Base-by-base conservation (phyloP, 169 alveolate genomes). In the Plasmodium sp. region DNA sequence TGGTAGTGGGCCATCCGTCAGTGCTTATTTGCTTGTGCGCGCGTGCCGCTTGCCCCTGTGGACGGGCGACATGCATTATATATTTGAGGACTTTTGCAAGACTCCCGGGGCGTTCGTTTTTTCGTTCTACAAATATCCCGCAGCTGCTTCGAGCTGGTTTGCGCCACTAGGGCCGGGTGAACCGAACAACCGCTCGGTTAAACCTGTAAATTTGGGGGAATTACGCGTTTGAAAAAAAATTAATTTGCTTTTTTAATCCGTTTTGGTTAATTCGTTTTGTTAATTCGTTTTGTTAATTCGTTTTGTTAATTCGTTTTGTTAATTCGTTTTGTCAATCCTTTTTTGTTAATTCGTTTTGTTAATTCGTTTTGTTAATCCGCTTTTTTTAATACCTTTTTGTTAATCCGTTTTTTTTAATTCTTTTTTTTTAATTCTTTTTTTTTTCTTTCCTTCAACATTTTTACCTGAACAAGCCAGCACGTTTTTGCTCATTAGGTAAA, bases 391-490 rank as follows among this genome's bases (percentile, higher is more conserved):
- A 4, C 27, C 5, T 56, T 56, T 56, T 56, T 56, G 2, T 56
- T 56, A 1, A 16, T 56, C 14, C 4, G 3, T 56, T 56, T 56
- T 56, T 56, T 56, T 56, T 56, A 16, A 16, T 5, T 6, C 27
- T 0, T 56, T 56, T 56, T 56, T 56, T 10, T 56, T 56, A 1
- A 16, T 67, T n/a, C 27, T 67, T 67, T 67, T 22, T 18, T 67
- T 22, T 67, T 18, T 67, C 27, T 67, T 67, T 18, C 27, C 18
- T 67, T 22, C 6, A 9, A 18, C 3, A 18, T 67, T 67, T 67
- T 67, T 31, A 67, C 77, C 77, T 67, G 77, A 67, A 67, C 77
- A 67, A 67, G 77, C 27, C 77, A 22, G 77, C 77, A 67, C 39
- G 39, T 27, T 18, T 67, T 67, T 67, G 77, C 18, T 67, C 77